Evolutionary conservation across 306 rosid species (phyloP), one percentile per base, ranked within the genome.

Genomic region (Mimosa pudica): DNA sequence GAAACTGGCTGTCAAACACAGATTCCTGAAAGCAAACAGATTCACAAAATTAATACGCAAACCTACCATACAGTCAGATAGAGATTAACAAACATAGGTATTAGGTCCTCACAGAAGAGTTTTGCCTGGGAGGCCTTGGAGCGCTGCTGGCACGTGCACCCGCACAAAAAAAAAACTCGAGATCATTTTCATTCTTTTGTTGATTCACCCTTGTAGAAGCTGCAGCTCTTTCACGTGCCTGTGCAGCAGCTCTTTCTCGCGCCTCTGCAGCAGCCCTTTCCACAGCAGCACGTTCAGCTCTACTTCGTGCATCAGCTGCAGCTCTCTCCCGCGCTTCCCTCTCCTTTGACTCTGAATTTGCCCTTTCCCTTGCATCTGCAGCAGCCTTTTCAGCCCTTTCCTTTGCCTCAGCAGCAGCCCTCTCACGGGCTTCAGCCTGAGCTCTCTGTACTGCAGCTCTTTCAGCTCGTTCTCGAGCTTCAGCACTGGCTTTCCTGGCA

Each of bases 381-480:
- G 90, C 94, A 54, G 87, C 94, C 86, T 57, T 90, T 77, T 86
- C 94, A 1, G 89, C 94, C 80, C 88, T 88, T 78, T 82, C 87
- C 76, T 82, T 89, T 38, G 94, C 92, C 33, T 90, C 96, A 18
- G 89, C 90, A 54, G 97, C 99, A 42, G 99, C 99, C 90, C 99
- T 87, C 88, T 91, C 99, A 69, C 98, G 94, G 44, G 99, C 99
- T 86, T 91, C 99, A 70, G 93, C 85, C 79, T 93, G 98, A n/a
- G 87, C 99, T 85, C 98, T 96, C 84, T 89, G 98, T 80, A 93
- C 98, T 51, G 99, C 98, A 87, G 89, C 98, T 89, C 93, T 90
- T 83, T 91, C 99, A 83, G 99, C 98, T 73, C 99, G 95, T 74
- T 79, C 96, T 73, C 98, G 92, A 87, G 98, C 97, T 86, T 90